These are phyloP conservation scores for Coprinellus micaceus DNA, from an alignment of 768 basidiomycete species.

Conservation along the genomic window DNA sequence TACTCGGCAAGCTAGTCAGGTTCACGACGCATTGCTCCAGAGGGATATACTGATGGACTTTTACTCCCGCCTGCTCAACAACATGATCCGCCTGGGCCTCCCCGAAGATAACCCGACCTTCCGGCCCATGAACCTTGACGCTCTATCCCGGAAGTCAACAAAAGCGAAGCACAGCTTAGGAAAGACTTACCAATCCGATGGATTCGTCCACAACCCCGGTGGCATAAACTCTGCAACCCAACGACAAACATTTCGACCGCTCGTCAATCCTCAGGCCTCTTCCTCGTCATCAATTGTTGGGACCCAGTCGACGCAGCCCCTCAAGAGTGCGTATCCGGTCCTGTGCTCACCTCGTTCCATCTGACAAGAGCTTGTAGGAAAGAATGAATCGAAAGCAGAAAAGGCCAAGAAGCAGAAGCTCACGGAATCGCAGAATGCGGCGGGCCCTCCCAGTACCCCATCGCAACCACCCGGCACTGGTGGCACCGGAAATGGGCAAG, in stretches of 20 bases:
- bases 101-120: not conserved
- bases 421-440: too few relatives aligned
- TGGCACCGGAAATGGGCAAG: not conserved
- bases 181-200: not conserved
- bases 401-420: not conserved
- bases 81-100: constrained; percentile 7
- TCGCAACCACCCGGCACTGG: not conserved
- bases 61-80: constrained; percentile 8
- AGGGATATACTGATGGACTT: constrained; percentile 6
- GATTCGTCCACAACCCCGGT: not conserved
- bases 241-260: not conserved
- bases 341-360: not conserved
- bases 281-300: not conserved
- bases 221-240: not conserved
- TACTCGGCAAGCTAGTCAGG: constrained; percentile 5
- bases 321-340: not conserved
- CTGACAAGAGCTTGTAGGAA: not conserved
- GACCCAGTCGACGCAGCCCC: not conserved
- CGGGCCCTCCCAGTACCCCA: too few relatives aligned
- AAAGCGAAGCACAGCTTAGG: not conserved
- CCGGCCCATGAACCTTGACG: not conserved
- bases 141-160: not conserved
- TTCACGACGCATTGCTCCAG: not conserved
- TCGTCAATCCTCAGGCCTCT: not conserved
- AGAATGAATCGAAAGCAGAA: not conserved